Evolutionary conservation across 164 flowering plant species (phyloP).

Genomic region (Aristolochia contorta): DNA sequence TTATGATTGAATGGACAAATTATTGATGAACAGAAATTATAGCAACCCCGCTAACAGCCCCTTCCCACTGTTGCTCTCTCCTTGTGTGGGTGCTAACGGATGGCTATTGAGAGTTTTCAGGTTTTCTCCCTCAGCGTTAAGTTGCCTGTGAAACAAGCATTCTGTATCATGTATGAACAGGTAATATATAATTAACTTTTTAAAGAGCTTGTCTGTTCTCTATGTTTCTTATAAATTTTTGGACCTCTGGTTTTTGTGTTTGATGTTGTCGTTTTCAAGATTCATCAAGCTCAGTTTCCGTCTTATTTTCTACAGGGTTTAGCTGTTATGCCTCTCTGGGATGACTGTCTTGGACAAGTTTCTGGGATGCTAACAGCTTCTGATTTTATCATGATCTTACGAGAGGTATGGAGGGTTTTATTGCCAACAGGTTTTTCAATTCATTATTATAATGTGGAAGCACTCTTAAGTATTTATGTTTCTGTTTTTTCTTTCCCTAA

Average conservation of each 20-base stretch:
- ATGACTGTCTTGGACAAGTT: constrained; percentile 44
- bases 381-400: constrained; percentile 73
- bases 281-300: neutral
- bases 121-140: constrained; percentile 66
- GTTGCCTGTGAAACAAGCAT: constrained; percentile 80
- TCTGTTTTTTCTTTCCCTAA: no score
- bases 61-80: no score
- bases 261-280: no score
- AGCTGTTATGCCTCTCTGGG: constrained; percentile 69
- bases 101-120: constrained; percentile 24
- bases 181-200: constrained; percentile 16
- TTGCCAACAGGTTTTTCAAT: neutral
- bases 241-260: no score
- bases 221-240: no score
- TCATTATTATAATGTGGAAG: no score
- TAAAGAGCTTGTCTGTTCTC: no score
- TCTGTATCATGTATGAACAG: constrained; percentile 79
- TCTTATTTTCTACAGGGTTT: constrained; percentile 43
- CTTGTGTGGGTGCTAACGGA: neutral
- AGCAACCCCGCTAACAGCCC: no score
- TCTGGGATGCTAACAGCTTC: constrained; percentile 72
- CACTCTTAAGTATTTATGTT: no score
- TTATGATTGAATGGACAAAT: no score
- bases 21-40: neutral
- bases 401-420: constrained; percentile 41